phyloP scores from a whole-genome alignment of 441 rosid genomes.

The Omphalea diandra region DNA sequence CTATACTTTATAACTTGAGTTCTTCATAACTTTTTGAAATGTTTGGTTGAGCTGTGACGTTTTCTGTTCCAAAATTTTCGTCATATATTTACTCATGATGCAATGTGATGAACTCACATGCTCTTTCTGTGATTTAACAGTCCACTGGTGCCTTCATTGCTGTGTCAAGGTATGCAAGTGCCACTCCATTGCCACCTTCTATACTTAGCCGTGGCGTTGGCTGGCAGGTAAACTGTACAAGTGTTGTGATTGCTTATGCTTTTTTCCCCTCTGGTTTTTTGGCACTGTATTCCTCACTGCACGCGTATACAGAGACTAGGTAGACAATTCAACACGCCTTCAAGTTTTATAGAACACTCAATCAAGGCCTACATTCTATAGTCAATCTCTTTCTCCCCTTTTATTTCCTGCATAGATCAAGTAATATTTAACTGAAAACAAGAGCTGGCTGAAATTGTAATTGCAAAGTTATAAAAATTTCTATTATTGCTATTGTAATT shows the following conservation, averaged over 20 bases:
- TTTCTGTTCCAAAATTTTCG: background rate
- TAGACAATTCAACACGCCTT: background rate
- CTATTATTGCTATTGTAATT: background rate
- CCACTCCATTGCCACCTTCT: conserved; percentile 93
- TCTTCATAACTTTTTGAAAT: background rate
- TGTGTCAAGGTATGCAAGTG: conserved; percentile 84
- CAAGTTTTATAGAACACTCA: conserved; percentile 1
- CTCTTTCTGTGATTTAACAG: conserved; percentile 42
- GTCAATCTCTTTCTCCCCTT: too few species aligned
- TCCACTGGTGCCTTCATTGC: conserved; percentile 89
- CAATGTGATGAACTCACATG: background rate
- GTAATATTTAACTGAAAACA: background rate
- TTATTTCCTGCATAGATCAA: background rate
- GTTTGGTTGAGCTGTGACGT: background rate
- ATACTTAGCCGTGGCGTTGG: conserved; percentile 97
- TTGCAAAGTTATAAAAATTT: background rate
- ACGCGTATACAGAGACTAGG: background rate
- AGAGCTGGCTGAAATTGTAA: background rate
- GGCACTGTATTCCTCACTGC: background rate
- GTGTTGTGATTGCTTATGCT: background rate
- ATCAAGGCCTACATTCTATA: background rate
- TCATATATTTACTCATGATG: background rate
- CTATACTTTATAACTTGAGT: background rate
- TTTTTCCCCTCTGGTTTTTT: background rate
- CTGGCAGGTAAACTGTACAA: conserved; percentile 96